phyloP scores from a whole-genome alignment of 2,329 filamentous ascomycete species.

The Trichoderma pleuroti region DNA sequence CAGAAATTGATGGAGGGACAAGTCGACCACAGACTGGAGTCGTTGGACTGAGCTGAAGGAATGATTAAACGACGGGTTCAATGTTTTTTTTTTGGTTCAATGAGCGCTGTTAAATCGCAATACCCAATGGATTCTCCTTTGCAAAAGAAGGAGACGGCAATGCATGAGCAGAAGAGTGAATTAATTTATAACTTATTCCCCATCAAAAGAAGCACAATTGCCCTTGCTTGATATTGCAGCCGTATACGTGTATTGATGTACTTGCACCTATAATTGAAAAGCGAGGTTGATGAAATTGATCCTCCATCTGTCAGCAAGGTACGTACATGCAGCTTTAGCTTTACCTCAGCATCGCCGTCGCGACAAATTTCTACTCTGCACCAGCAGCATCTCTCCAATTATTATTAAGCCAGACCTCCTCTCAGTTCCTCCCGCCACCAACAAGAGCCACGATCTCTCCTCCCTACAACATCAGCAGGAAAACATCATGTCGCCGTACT shows the following conservation, averaged over 20 bases:
- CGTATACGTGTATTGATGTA: background rate
- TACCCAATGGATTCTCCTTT: background rate
- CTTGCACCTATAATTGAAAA: too few relatives aligned
- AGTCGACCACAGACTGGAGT: background rate
- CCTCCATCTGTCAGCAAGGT: background rate
- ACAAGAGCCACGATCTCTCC: background rate
- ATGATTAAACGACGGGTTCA: too few relatives aligned
- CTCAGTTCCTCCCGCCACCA: background rate
- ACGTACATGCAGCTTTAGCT: constrained; percentile 7
- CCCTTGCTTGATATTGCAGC: background rate
- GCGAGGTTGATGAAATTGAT: background rate
- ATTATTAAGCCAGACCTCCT: constrained; percentile 3
- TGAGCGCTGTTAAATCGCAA: background rate
- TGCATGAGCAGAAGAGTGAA: background rate
- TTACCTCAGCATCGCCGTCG: background rate
- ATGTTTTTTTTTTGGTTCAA: background rate
- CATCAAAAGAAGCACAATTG: background rate
- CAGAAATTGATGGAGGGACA: background rate
- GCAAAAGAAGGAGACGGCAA: background rate
- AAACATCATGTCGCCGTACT: constrained; percentile 32
- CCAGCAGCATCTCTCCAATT: background rate
- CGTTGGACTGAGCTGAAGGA: background rate
- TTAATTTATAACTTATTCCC: background rate
- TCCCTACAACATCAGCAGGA: background rate
- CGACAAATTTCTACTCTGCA: background rate